Evolutionary conservation across 306 rosid species (phyloP), one percentile per base, ranked within the genome.

Genomic region (Ziziphus jujuba): DNA sequence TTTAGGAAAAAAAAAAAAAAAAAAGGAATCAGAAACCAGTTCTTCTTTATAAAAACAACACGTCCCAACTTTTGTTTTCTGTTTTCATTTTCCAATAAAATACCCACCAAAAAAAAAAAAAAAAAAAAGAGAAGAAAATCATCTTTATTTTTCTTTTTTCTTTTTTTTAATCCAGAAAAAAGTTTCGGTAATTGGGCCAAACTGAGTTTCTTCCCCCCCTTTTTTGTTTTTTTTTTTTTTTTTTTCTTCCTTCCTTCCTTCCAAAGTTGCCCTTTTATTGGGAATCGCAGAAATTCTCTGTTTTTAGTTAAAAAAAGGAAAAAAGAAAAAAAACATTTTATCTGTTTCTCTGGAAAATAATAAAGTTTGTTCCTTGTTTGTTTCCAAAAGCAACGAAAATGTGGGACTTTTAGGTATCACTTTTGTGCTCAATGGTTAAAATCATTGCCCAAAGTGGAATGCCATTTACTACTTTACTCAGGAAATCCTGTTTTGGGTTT

Each of bases 131-230:
- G n/a, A n/a, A n/a, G n/a, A n/a, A 2, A 3, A 34, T 3, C 43
- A 36, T 36, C 2, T 36, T 36, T 36, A 36, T 3, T 35, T 35
- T 35, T 1, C 5, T 35, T 35, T 34, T 35, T 36, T 36, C 6
- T 36, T 36, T 36, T 36, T 6, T 72, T 63, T n/a, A n/a, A n/a
- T 55, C 38, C 47, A 53, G 8, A 17, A 59, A 56, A 64, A 64
- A 11, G 9, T 63, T 45, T 49, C 64, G 50, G 57, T 48, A 63
- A 45, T 16, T 58, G 40, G 23, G 35, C 38, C 25, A 33, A 55
- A n/a, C n/a, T n/a, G n/a, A n/a, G n/a, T n/a, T n/a, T n/a, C n/a
- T n/a, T n/a, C n/a, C n/a, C n/a, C n/a, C n/a, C n/a, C n/a, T n/a
- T n/a, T n/a, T n/a, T n/a, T n/a, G n/a, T n/a, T n/a, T n/a, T n/a